Evolutionary conservation across 1,284 basidiomycete genomes (phyloP).

Genomic region (Trametes versicolor): DNA sequence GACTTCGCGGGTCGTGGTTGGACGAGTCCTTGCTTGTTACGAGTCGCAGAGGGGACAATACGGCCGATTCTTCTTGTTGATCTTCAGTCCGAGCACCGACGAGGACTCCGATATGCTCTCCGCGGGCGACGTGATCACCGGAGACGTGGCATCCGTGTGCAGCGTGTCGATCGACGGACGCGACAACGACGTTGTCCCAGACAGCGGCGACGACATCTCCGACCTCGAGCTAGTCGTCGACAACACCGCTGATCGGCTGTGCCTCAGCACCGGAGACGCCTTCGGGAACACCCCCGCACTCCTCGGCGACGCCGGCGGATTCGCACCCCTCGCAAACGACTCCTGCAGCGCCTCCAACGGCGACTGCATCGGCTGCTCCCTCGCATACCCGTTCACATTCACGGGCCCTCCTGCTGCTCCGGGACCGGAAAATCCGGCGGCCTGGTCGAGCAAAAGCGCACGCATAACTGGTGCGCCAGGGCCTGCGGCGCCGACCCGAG

Average conservation of each 20-base stretch:
- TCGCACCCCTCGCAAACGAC: slow-evolving; percentile 19
- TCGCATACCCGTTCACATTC: slow-evolving; percentile 16
- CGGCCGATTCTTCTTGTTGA: slow-evolving; percentile 25
- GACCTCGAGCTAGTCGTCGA: slow-evolving; percentile 32
- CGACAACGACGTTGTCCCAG: slow-evolving; percentile 24
- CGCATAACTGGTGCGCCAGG: slow-evolving; percentile 22
- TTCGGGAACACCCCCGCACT: slow-evolving; percentile 25
- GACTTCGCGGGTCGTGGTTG: slow-evolving; percentile 34
- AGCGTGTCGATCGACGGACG: slow-evolving; percentile 31
- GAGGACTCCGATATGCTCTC: slow-evolving; percentile 8
- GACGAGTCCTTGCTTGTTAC: slow-evolving; percentile 27
- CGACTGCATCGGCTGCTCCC: slow-evolving; percentile 23
- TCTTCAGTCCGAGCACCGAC: slow-evolving; percentile 26
- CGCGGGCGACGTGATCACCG: slow-evolving; percentile 19
- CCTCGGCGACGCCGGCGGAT: slow-evolving; percentile 35
- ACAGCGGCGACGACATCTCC: slow-evolving; percentile 18
- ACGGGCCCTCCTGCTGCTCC: slow-evolving; percentile 7
- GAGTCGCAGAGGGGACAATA: slow-evolving; percentile 29
- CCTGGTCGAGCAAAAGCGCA: slow-evolving; percentile 30
- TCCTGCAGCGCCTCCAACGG: slow-evolving; percentile 29
- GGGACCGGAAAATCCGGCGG: slow-evolving; percentile 8
- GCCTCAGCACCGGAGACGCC: slow-evolving; percentile 35
- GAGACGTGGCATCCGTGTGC: slow-evolving; percentile 18
- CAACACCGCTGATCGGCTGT: slow-evolving; percentile 41
- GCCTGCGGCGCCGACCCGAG: slow-evolving; percentile 18